These are phyloP conservation scores for Fomitopsis serialis DNA, from an alignment of 768 basidiomycete genomes.

Conservation along the genomic window DNA sequence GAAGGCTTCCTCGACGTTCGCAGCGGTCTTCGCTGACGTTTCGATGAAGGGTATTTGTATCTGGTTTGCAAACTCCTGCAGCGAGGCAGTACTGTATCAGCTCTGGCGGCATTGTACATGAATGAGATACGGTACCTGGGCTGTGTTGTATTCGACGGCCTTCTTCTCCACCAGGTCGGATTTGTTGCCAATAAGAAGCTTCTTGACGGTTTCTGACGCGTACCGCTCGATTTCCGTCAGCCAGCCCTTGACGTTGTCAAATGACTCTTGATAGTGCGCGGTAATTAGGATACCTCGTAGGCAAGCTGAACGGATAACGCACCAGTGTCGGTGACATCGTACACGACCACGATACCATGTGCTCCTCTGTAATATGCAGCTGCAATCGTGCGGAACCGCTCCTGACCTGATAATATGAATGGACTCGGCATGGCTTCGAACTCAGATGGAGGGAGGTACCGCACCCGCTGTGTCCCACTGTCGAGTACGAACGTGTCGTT, in stretches of 20 bases:
- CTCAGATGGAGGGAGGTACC: slow-evolving; percentile 14
- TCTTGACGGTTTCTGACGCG: slow-evolving; percentile 98
- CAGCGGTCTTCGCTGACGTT: slow-evolving; percentile 96
- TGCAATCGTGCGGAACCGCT: slow-evolving; percentile 98
- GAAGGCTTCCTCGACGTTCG: slow-evolving; percentile 98
- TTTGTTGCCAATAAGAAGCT: slow-evolving; percentile 97
- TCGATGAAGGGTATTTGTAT: slow-evolving; percentile 91
- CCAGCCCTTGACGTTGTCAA: slow-evolving; percentile 94
- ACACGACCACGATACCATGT: slow-evolving; percentile 98
- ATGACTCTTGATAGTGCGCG: slow-evolving; percentile 60
- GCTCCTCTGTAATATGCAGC: slow-evolving; percentile 99
- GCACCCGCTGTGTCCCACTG: slow-evolving; percentile 98
- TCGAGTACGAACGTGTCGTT: background rate
- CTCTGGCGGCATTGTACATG: background rate
- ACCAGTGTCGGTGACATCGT: slow-evolving; percentile 96
- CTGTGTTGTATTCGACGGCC: slow-evolving; percentile 84
- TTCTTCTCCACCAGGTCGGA: slow-evolving; percentile 97
- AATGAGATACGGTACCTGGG: slow-evolving; percentile 50
- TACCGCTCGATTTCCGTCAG: slow-evolving; percentile 91
- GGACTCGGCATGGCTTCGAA: slow-evolving; percentile 4
- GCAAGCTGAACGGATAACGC: slow-evolving; percentile 10
- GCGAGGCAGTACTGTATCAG: background rate
- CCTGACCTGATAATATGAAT: slow-evolving; percentile 60
- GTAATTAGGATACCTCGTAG: background rate
- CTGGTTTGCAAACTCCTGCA: slow-evolving; percentile 89